Evolutionary conservation across 371 early-diverging fungal genomes (phyloP).

Genomic region (Haplosporangium sp.): DNA sequence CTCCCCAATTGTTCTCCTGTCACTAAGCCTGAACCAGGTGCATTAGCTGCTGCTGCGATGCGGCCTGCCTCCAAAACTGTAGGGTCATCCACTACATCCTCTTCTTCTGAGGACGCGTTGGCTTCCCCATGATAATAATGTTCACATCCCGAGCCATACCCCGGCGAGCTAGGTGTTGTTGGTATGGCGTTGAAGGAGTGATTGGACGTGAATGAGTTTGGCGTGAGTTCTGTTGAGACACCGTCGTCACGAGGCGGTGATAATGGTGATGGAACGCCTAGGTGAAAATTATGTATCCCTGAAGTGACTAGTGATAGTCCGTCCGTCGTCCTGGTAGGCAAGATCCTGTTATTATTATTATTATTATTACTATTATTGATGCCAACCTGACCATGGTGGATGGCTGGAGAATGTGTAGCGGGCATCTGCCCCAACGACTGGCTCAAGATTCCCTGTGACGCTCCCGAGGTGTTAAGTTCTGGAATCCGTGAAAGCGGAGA

Average conservation of each 20-base stretch:
- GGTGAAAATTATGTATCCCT: conserved; percentile 31
- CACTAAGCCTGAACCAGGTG: conserved; percentile 48
- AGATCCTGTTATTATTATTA: not conserved
- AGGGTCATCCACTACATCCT: conserved; percentile 54
- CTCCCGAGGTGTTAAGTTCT: conserved; percentile 28
- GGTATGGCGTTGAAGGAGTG: conserved; percentile 29
- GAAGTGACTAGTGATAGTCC: conserved; percentile 36
- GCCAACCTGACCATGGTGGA: not conserved
- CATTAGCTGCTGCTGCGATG: conserved; percentile 48
- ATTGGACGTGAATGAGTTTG: conserved; percentile 47
- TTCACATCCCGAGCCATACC: conserved; percentile 32
- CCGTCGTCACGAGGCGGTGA: conserved; percentile 22
- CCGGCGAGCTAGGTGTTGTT: conserved; percentile 50
- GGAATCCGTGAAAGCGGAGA: conserved; percentile 8
- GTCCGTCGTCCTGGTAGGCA: conserved; percentile 7
- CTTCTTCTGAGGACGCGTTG: conserved; percentile 43
- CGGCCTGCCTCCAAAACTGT: conserved; percentile 40
- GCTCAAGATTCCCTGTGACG: conserved; percentile 32
- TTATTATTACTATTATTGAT: conserved; percentile 3
- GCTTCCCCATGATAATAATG: conserved; percentile 31
- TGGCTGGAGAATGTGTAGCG: not conserved
- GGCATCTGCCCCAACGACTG: conserved; percentile 38
- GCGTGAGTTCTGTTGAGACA: conserved; percentile 5
- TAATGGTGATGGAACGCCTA: conserved; percentile 11
- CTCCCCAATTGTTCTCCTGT: conserved; percentile 55